Conservation (phyloP, 495 filamentous ascomycete genomes). For the Bryoglossum gracile region DNA sequence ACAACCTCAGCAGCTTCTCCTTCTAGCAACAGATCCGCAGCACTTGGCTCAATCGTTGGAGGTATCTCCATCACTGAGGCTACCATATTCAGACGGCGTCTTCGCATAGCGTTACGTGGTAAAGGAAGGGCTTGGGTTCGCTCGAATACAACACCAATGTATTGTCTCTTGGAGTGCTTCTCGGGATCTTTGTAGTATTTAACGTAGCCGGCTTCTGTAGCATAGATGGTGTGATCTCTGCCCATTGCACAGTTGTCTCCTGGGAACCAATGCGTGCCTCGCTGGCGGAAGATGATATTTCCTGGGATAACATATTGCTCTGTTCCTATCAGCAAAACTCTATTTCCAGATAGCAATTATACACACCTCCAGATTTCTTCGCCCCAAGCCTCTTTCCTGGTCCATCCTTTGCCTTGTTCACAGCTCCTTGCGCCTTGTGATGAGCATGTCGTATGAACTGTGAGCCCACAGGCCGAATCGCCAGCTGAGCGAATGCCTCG, state of each 20-base stretch:
- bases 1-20: constrained; percentile 33
- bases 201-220: constrained; percentile 76
- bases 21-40: constrained; percentile 29
- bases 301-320: constrained; percentile 87
- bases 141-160: constrained; percentile 85
- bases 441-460: constrained; percentile 61
- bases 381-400: constrained; percentile 90
- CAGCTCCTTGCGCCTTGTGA: constrained; percentile 80
- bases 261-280: constrained; percentile 87
- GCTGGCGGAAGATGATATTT: constrained; percentile 96
- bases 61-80: constrained; percentile 34
- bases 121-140: constrained; percentile 67
- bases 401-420: constrained; percentile 76
- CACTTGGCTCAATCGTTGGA: constrained; percentile 9
- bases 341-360: no score
- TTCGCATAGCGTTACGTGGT: constrained; percentile 57
- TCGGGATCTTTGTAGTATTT: constrained; percentile 88
- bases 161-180: constrained; percentile 72
- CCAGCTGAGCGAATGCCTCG: constrained; percentile 31
- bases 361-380: constrained; percentile 78
- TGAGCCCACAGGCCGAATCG: constrained; percentile 38
- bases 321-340: constrained; percentile 26
- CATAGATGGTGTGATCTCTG: constrained; percentile 95
- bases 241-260: constrained; percentile 92
- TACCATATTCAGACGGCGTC: constrained; percentile 64